Percentiles rank a stretch among this genome's conserved stretches.
Conservation (phyloP, 352 stramenopile species). For the Globisporangium acanthophoron region DNA sequence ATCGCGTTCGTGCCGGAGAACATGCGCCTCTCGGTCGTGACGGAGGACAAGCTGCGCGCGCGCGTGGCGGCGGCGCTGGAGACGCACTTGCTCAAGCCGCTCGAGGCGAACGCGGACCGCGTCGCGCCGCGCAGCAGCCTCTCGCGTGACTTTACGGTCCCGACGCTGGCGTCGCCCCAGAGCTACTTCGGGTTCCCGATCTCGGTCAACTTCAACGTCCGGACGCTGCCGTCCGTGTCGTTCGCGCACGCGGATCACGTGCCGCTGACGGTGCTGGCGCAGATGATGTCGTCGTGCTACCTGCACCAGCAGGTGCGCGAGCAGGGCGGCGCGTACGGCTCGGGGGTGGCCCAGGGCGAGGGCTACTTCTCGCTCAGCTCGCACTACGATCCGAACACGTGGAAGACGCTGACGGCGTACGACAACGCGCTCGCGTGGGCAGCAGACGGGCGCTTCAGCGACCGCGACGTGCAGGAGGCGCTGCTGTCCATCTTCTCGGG, state of each 20-base stretch:
- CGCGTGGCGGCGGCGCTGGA: slow-evolving; percentile 44
- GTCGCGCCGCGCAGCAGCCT: slow-evolving; percentile 6
- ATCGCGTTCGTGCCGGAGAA: slow-evolving; percentile 51
- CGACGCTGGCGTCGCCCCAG: slow-evolving; percentile 26
- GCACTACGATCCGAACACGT: slow-evolving; percentile 83
- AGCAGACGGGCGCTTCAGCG: slow-evolving; percentile 42
- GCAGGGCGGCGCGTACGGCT: slow-evolving; percentile 74
- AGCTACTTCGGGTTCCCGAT: slow-evolving; percentile 74
- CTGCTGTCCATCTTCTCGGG: slow-evolving; percentile 70
- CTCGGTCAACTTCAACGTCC: slow-evolving; percentile 80
- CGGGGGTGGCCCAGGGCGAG: slow-evolving; percentile 62
- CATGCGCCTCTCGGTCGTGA: slow-evolving; percentile 65
- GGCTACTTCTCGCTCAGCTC: slow-evolving; percentile 78
- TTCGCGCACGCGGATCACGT: slow-evolving; percentile 75
- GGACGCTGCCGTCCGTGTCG: slow-evolving; percentile 66
- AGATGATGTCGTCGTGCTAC: slow-evolving; percentile 84
- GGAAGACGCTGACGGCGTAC: slow-evolving; percentile 72
- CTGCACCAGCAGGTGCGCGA: slow-evolving; percentile 80
- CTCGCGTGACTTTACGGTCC: slow-evolving; percentile 14
- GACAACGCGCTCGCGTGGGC: slow-evolving; percentile 49
- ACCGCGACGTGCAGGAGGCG: slow-evolving; percentile 77
- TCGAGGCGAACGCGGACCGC: slow-evolving; percentile 17
- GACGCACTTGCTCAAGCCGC: slow-evolving; percentile 36
- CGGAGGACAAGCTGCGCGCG: slow-evolving; percentile 56
- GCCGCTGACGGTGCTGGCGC: slow-evolving; percentile 60